Base-by-base conservation (phyloP, 345 rosid species). In the Heritiera littoralis region DNA sequence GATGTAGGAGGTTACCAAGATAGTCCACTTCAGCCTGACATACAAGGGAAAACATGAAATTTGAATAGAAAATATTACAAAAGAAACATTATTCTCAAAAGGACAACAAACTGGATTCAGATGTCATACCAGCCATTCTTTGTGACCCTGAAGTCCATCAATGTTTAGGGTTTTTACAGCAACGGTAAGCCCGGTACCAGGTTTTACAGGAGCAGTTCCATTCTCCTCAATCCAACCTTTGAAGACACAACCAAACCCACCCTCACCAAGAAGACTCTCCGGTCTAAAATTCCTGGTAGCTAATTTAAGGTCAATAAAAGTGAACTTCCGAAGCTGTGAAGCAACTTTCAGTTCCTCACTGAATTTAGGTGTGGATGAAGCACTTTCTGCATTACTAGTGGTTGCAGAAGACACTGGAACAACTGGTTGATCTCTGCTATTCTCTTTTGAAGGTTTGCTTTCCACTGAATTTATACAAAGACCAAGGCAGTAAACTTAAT, bases 141-240 rank as follows among this genome's bases (percentile, higher is more conserved):
- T 92, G 76, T 94, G 98, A 85, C 98, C 98, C 89, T 94, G 98
- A 80, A 94, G 92, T 79, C 98, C 98, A 82, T 93, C 98, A 51
- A 89, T 91, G 76, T 94, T 94, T n/a, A 93, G 88, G 51, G 95
- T 94, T 83, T 94, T 94, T 51, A 93, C 93, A 0, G 98, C 98
- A 80, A 94, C 98, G 3, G 98, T 90, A 48, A 94, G 89, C 38
- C 98, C 98, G 0, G 92, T 89, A 38, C 98, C 98, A 54, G 97
- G 98, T 87, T 93, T 94, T 74, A 89, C 97, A 0, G 98, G 94
- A 74, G 97, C 90, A 48, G 98, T 92, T 80, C 98, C 98, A 79
- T 89, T 89, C 81, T 94, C 98, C 78, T 89, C 96, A 18, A 94
- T 93, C 97, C 96, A 94, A 70, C 97, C 98, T 84, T 94, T 94